Percentiles rank a stretch among this genome's conserved stretches.
Evolutionary conservation across 2,329 filamentous ascomycete genomes (phyloP).

Genomic region (Emmonsia crescens): DNA sequence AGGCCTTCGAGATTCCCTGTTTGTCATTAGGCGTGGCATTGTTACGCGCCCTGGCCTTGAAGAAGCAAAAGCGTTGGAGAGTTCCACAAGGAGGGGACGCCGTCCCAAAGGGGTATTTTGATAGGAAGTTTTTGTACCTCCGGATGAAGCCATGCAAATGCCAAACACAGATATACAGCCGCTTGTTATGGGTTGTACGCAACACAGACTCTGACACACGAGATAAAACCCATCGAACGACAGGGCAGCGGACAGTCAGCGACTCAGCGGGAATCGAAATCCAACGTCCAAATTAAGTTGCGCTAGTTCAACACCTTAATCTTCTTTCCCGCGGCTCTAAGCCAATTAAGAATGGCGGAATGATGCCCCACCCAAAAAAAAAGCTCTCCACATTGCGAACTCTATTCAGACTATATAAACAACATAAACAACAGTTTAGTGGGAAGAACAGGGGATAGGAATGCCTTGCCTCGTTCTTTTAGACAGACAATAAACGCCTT

Average conservation of each 20-base stretch:
- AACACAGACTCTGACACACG: neutral
- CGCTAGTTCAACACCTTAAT: neutral
- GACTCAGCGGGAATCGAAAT: neutral
- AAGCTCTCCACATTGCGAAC: neutral
- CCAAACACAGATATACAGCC: conserved; percentile 1
- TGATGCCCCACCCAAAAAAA: neutral
- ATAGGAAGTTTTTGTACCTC: neutral
- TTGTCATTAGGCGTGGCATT: neutral
- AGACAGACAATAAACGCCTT: neutral
- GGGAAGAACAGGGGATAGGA: too few species aligned
- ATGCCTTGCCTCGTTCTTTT: neutral
- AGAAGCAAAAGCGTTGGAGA: neutral
- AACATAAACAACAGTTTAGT: too few species aligned
- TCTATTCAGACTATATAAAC: neutral
- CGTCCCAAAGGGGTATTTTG: conserved; percentile 1
- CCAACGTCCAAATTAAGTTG: conserved; percentile 5
- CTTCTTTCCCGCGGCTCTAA: neutral
- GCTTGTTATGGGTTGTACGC: neutral
- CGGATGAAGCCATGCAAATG: conserved; percentile 1
- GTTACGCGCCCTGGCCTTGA: neutral
- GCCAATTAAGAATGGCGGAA: neutral
- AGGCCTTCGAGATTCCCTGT: neutral
- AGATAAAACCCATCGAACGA: neutral
- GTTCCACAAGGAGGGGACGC: neutral
- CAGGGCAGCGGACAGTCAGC: neutral